Evolutionary conservation across 306 rosid genomes (phyloP).

Genomic region (Cicer bijugum): DNA sequence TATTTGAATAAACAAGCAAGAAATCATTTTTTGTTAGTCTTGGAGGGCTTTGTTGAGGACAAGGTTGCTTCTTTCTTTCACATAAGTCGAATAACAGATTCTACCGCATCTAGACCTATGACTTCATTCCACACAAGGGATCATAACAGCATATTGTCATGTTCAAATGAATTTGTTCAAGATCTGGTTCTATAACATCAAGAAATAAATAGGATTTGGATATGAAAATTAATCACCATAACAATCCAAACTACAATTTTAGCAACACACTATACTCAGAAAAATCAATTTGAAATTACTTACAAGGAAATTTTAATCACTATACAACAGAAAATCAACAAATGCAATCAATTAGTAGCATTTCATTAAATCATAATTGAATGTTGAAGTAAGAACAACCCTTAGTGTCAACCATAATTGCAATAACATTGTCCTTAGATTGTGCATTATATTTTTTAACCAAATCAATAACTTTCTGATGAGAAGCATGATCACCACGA

Average conservation of each 20-base stretch:
- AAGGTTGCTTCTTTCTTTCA: background rate
- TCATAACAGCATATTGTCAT: no score
- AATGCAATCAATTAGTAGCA: background rate
- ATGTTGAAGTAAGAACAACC: conserved; percentile 44
- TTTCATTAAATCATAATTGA: background rate
- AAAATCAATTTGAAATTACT: background rate
- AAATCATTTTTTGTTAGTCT: conserved; percentile 11
- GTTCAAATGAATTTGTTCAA: conserved; percentile 3
- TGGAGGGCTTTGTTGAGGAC: background rate
- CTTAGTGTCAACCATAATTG: conserved; percentile 94
- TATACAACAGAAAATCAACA: background rate
- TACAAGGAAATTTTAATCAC: background rate
- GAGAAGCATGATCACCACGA: conserved; percentile 95
- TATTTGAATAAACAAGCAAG: no score
- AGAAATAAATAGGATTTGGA: background rate
- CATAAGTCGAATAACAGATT: background rate
- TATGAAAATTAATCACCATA: background rate
- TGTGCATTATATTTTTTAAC: conserved; percentile 89
- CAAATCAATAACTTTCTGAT: conserved; percentile 87
- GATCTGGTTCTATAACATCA: background rate
- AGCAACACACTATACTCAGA: no score
- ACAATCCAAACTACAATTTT: no score
- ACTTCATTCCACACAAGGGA: background rate
- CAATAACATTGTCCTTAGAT: conserved; percentile 68
- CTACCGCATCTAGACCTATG: background rate